Percentiles rank a stretch among this genome's conserved stretches.
phyloP scores from a whole-genome alignment of 768 basidiomycete genomes.

The Calocybe gangraenosa region DNA sequence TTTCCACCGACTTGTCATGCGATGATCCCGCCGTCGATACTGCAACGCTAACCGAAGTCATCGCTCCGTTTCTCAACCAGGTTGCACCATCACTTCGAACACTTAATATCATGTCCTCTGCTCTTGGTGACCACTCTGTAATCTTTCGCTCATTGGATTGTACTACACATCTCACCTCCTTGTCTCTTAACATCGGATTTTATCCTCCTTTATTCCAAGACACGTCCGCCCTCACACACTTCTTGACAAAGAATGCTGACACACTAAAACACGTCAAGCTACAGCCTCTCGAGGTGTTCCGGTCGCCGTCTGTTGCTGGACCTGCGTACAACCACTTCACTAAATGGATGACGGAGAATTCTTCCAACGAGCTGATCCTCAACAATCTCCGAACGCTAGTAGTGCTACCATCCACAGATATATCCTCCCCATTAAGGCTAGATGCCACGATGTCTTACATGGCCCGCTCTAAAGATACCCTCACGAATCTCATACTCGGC shows the following conservation, averaged over 20 bases:
- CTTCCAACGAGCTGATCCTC: slow-evolving; percentile 1
- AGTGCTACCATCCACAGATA: slow-evolving; percentile 10
- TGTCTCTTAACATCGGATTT: slow-evolving; percentile 12
- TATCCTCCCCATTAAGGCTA: slow-evolving; percentile 4
- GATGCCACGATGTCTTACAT: slow-evolving; percentile 6
- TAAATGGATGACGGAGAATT: slow-evolving; percentile 11
- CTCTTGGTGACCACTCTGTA: slow-evolving; percentile 10
- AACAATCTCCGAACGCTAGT: slow-evolving; percentile 10
- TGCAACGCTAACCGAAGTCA: not conserved
- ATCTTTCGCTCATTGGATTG: slow-evolving; percentile 10
- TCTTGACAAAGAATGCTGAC: slow-evolving; percentile 6
- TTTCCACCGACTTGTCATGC: slow-evolving; percentile 7
- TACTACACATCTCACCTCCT: slow-evolving; percentile 5
- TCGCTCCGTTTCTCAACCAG: slow-evolving; percentile 6
- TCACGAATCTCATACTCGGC: slow-evolving; percentile 10
- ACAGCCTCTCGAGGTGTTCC: slow-evolving; percentile 12
- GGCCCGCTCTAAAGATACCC: slow-evolving; percentile 12
- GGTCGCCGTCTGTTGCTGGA: slow-evolving; percentile 8
- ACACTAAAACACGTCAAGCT: slow-evolving; percentile 12
- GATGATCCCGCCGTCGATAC: slow-evolving; percentile 6
- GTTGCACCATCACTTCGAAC: slow-evolving; percentile 2
- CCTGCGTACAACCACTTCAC: slow-evolving; percentile 7
- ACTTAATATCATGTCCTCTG: slow-evolving; percentile 9
- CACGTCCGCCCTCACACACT: slow-evolving; percentile 5
- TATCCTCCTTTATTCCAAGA: slow-evolving; percentile 12